Base-by-base conservation (phyloP, 2,329 filamentous ascomycete species). In the Stachybotrys elegans region DNA sequence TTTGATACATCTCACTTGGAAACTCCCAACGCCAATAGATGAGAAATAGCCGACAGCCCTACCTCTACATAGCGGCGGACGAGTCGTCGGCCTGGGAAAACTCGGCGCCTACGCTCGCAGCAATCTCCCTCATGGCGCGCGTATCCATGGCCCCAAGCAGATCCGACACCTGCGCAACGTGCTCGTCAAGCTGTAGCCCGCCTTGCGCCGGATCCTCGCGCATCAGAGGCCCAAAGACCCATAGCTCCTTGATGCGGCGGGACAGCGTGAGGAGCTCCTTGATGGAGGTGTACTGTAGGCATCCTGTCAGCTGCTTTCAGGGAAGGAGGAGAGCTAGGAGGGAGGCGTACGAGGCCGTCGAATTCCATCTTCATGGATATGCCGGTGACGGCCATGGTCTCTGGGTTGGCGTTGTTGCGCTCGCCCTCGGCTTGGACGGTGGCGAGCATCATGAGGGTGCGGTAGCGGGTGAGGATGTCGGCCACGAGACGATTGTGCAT, bases 321-420 rank as follows among this genome's bases (percentile, higher is more conserved):
- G 16, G 22, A 4, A 16, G 7, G 17, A 25, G 6, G 12, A 29
- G 13, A 21, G 35, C 2, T 2, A 21, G 23, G 23, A 16, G 11
- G 17, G 19, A 1, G 29, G 45, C 57, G 22, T 46, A 70, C 68
- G 14, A 72, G 53, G 4, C 66, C 66, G 44, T 72, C 68, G 40
- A 72, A 72, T 42, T 71, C 68, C 53, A 68, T 66, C 55, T 69
- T 67, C 59, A 71, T 69, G 29, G 67, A 66, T 22, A 72, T 65
- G 35, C 67, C 65, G 5, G 64, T 60, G 22, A 71, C 68, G 40
- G 68, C 65, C 45, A 70, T 66, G 48, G 65, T 60, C 42, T 70
- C 63, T 0, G 68, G 67, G 44, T 65, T 67, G 46, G 63, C 62
- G 44, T 62, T 66, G 48, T 60, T 60, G 27, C 59, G 57, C 44